phyloP scores from a whole-genome alignment of 305 asterid species.

The Rubia tinctorum region DNA sequence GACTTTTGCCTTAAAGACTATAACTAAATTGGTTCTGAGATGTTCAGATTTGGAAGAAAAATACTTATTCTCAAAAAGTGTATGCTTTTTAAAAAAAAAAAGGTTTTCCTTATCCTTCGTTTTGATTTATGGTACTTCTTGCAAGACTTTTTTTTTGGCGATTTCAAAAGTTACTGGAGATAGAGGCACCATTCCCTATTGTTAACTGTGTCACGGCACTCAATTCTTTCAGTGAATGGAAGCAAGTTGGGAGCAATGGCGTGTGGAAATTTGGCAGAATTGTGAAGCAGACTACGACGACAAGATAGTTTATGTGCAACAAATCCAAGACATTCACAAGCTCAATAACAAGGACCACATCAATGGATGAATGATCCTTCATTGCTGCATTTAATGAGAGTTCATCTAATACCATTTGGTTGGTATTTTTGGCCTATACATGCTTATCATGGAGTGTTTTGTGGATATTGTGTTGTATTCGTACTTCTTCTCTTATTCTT shows the following conservation, averaged over 20 bases:
- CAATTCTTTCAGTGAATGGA: conserved; percentile 83
- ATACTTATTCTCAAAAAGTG: conserved; percentile 94
- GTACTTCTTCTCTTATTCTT: conserved; percentile 16
- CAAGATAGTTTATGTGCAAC: conserved; percentile 72
- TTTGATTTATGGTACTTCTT: too few relatives aligned
- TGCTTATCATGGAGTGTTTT: conserved; percentile 7
- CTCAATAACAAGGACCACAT: conserved; percentile 51
- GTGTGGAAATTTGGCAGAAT: conserved; percentile 94
- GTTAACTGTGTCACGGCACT: conserved; percentile 91
- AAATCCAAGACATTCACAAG: conserved; percentile 75
- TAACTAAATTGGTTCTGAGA: conserved; percentile 70
- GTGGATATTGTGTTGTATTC: conserved; percentile 8
- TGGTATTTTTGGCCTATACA: conserved; percentile 18
- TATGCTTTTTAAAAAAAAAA: conserved; percentile 27
- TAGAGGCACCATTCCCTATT: conserved; percentile 10
- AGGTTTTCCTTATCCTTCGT: too few relatives aligned
- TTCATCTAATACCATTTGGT: conserved; percentile 50
- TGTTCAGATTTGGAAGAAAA: conserved; percentile 88
- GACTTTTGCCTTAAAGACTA: conserved; percentile 75
- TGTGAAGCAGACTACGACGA: conserved; percentile 50
- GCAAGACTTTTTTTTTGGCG: too few relatives aligned
- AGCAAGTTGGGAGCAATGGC: conserved; percentile 78
- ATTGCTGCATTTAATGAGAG: conserved; percentile 34
- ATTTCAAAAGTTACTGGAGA: too few relatives aligned
- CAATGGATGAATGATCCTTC: conserved; percentile 47